Evolutionary conservation across 805 yeast species (phyloP).

Genomic region (Jamesozyma gamospora): DNA sequence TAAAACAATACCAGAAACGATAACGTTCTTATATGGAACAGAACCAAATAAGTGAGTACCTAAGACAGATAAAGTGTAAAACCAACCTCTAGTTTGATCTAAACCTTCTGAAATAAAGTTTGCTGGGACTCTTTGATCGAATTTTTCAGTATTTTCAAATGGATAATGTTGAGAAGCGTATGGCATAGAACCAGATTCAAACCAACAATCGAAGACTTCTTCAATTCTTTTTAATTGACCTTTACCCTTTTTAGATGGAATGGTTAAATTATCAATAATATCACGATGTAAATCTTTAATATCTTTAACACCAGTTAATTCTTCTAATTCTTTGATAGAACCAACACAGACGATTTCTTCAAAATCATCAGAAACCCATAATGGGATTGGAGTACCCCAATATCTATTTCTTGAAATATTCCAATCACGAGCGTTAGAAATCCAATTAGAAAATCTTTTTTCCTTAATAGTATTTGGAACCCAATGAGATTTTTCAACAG

Average conservation of each 20-base stretch:
- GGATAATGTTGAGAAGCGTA: conserved; percentile 96
- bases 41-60: conserved; percentile 90
- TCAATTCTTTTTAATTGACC: conserved; percentile 83
- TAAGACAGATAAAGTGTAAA: conserved; percentile 88
- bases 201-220: conserved; percentile 99
- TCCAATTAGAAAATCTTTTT: conserved; percentile 96
- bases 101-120: conserved; percentile 97
- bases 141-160: conserved; percentile 70
- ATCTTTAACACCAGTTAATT: conserved; percentile 70
- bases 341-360: conserved; percentile 92
- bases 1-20: conserved; percentile 90
- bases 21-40: conserved; percentile 91
- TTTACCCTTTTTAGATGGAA: conserved; percentile 85
- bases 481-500: conserved; percentile 85
- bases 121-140: conserved; percentile 79
- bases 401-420: conserved; percentile 95
- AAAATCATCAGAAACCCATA: conserved; percentile 92
- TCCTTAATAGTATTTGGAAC: conserved; percentile 86
- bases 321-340: conserved; percentile 74
- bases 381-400: conserved; percentile 99
- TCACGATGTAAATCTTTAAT: conserved; percentile 94
- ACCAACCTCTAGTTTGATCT: conserved; percentile 99
- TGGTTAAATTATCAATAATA: conserved; percentile 79
- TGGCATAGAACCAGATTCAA: conserved; percentile 99
- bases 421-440: conserved; percentile 98